Percentiles rank a stretch among this genome's conserved stretches.
phyloP scores from a whole-genome alignment of 805 yeast genomes.

The Zygoascus tannicola region DNA sequence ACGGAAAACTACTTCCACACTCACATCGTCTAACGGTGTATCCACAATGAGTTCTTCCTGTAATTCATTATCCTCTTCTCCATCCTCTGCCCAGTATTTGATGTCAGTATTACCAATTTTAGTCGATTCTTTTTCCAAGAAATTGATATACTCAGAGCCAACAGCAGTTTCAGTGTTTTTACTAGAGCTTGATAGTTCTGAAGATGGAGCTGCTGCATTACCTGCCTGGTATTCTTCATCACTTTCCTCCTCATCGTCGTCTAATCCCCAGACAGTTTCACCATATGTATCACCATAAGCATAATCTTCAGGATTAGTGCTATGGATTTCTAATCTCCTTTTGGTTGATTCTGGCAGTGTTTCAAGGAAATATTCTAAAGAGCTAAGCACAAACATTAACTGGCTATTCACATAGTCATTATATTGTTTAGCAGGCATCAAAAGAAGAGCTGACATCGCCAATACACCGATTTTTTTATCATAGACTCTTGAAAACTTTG shows the following conservation, averaged over 20 bases:
- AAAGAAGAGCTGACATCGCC: conserved; percentile 50
- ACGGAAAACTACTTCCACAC: conserved; percentile 60
- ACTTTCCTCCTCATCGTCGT: conserved; percentile 23
- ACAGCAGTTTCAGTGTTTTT: conserved; percentile 19
- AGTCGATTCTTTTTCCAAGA: conserved; percentile 38
- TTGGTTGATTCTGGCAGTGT: conserved; percentile 65
- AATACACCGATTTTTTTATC: conserved; percentile 71
- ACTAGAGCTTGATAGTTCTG: conserved; percentile 22
- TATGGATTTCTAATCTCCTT: conserved; percentile 52
- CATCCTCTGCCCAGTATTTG: conserved; percentile 25
- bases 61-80: conserved; percentile 64
- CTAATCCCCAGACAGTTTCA: conserved; percentile 21
- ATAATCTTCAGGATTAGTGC: conserved; percentile 27
- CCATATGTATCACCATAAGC: conserved; percentile 19
- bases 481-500: conserved; percentile 55
- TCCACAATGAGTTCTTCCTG: conserved; percentile 75
- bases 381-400: conserved; percentile 42
- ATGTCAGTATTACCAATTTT: conserved; percentile 22
- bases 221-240: conserved; percentile 23
- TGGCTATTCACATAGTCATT: conserved; percentile 25
- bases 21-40: conserved; percentile 68
- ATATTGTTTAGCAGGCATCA: conserved; percentile 26
- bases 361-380: conserved; percentile 43
- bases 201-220: conserved; percentile 17
- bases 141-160: conserved; percentile 40